A percentile compares a stretch with the other conserved stretches of the same genome.
These are phyloP conservation scores for Solanum bulbocastanum DNA, from an alignment of 257 asterid species.

Conservation along the genomic window DNA sequence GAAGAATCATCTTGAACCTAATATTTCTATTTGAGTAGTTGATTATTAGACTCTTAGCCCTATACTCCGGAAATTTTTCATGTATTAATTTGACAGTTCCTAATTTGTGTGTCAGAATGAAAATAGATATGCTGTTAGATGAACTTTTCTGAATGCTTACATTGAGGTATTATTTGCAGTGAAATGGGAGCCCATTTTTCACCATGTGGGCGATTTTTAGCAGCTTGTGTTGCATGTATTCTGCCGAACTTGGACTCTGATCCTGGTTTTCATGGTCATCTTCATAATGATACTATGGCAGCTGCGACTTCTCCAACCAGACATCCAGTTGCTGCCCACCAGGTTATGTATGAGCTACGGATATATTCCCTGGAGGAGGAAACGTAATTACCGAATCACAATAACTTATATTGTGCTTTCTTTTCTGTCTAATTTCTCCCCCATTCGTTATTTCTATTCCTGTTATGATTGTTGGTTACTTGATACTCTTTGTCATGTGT, in stretches of 20 bases:
- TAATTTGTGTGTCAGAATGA: background rate
- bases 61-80: background rate
- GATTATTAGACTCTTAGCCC: background rate
- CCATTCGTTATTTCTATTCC: background rate
- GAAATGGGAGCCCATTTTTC: conserved; percentile 98
- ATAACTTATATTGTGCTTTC: background rate
- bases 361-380: conserved; percentile 92
- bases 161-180: conserved; percentile 22
- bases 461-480: conserved; percentile 5
- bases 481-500: conserved; percentile 5
- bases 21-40: background rate
- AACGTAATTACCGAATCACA: conserved; percentile 39
- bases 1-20: background rate
- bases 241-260: conserved; percentile 67
- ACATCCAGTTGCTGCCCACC: conserved; percentile 83
- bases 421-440: background rate
- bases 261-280: conserved; percentile 55
- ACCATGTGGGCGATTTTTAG: conserved; percentile 93
- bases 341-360: conserved; percentile 87
- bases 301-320: conserved; percentile 90
- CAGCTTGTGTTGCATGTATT: conserved; percentile 94
- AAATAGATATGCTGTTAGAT: background rate
- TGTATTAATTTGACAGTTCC: background rate
- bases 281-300: conserved; percentile 52
- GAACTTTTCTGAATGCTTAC: background rate